These are phyloP conservation scores for Trichothecium roseum DNA, from an alignment of 2,329 filamentous ascomycete genomes.

Conservation along the genomic window DNA sequence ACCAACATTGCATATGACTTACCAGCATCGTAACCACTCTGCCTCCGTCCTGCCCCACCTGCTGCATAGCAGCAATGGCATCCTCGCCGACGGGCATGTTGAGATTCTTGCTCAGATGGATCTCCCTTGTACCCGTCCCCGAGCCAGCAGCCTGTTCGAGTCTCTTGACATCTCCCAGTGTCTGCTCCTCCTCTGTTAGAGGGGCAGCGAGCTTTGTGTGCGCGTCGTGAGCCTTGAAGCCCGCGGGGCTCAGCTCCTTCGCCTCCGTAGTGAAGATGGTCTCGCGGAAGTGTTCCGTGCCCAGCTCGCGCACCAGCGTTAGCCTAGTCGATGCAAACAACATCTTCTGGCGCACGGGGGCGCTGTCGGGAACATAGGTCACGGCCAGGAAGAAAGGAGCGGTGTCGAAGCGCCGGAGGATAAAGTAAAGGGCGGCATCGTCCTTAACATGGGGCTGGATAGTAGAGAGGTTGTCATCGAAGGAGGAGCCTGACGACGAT, in stretches of 20 bases:
- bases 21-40: conserved; percentile 56
- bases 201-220: conserved; percentile 57
- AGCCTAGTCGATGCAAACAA: conserved; percentile 70
- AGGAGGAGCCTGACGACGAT: conserved; percentile 45
- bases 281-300: conserved; percentile 68
- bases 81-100: conserved; percentile 50
- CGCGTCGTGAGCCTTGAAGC: conserved; percentile 63
- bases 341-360: conserved; percentile 78
- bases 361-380: conserved; percentile 70
- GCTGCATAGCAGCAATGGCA: conserved; percentile 53
- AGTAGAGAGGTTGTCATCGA: conserved; percentile 52
- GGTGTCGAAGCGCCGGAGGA: conserved; percentile 57
- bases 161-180: conserved; percentile 60
- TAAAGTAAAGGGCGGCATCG: conserved; percentile 60
- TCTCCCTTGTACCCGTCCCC: conserved; percentile 51
- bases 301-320: conserved; percentile 65
- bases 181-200: conserved; percentile 68
- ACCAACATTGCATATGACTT: conserved; percentile 15
- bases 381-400: conserved; percentile 54
- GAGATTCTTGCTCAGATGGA: conserved; percentile 46
- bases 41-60: conserved; percentile 40
- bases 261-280: conserved; percentile 62
- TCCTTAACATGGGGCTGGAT: conserved; percentile 55
- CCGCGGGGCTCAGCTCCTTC: conserved; percentile 56
- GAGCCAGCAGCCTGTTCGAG: conserved; percentile 65